Base-by-base conservation (phyloP, 2,329 filamentous ascomycete genomes). In the Aspergillus unguis region DNA sequence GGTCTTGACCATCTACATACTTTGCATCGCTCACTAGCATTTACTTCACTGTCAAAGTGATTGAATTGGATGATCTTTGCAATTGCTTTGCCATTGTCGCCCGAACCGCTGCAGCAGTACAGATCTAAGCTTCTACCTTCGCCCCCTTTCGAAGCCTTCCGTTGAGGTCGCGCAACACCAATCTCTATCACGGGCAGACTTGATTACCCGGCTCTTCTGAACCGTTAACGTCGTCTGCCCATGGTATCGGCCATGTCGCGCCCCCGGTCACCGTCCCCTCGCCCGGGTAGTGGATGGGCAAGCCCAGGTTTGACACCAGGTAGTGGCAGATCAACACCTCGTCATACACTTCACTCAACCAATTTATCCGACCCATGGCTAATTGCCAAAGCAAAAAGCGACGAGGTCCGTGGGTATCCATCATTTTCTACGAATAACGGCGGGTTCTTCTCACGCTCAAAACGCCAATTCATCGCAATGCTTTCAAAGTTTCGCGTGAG, bases 381-480 rank as follows among this genome's bases (percentile, higher is more conserved):
- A 53, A 86, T 87, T 6, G 85, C 90, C 48, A 90, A 90, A 72
- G 85, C 86, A 60, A 87, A 86, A 67, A 90, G 85, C 65, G 82
- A 85, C 50, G 84, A 86, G 53, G 81, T 88, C 54, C 84, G 85
- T 67, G 84, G 86, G 53, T 90, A 91, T 67, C 85, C 89, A 6
- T 87, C 87, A 36, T 94, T 90, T 72, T 85, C 85, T 57, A 91
- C 86, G 7, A 85, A 87, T 63, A 90, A 90, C 66, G 85, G 89
- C 64, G 89, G 91, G 52, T 95, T 95, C 79, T 92, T 96, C 71
- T 85, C 84, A 53, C 84, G 89, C 58, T 89, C 95, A 70, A 89
- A 90, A 75, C 86, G 89, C 60, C 86, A 82, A 59, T 80, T 96
- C 63, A 94, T 89, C 4, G 86, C 84, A 62, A 90, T 85, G 58